A percentile compares a stretch with the other conserved stretches of the same genome.
Evolutionary conservation across 495 filamentous ascomycete species (phyloP).

Genomic region (Daldinia caldariorum): DNA sequence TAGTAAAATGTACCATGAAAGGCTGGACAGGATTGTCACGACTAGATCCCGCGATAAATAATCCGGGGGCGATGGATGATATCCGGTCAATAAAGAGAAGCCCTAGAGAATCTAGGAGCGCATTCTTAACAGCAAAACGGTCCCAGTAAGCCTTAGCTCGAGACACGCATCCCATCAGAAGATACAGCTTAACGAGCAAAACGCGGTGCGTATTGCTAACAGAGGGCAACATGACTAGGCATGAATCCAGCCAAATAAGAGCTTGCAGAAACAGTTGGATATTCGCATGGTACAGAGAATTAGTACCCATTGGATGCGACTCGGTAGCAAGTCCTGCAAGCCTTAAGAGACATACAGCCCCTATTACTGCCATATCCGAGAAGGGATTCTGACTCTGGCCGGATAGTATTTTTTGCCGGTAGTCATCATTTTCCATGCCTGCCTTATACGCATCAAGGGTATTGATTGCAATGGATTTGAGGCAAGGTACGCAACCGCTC

Average conservation of each 20-base stretch:
- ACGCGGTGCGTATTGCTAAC: slow-evolving; percentile 54
- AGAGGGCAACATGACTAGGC: slow-evolving; percentile 46
- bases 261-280: slow-evolving; percentile 56
- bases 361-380: slow-evolving; percentile 55
- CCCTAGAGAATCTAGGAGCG: slow-evolving; percentile 60
- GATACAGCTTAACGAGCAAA: slow-evolving; percentile 58
- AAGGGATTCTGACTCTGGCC: slow-evolving; percentile 52
- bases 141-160: slow-evolving; percentile 56
- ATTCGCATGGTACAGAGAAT: slow-evolving; percentile 46
- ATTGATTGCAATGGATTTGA: slow-evolving; percentile 46
- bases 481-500: slow-evolving; percentile 47
- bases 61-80: slow-evolving; percentile 59
- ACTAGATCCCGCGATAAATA: slow-evolving; percentile 43
- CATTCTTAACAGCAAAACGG: slow-evolving; percentile 59
- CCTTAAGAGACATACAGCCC: slow-evolving; percentile 58
- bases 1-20: slow-evolving; percentile 52
- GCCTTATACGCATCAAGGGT: slow-evolving; percentile 46
- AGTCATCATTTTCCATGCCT: slow-evolving; percentile 42
- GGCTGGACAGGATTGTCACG: slow-evolving; percentile 33
- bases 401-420: slow-evolving; percentile 26
- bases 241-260: slow-evolving; percentile 57
- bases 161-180: slow-evolving; percentile 56
- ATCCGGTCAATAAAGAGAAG: slow-evolving; percentile 61
- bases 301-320: slow-evolving; percentile 14
- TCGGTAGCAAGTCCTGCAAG: slow-evolving; percentile 46